Conservation (phyloP, 2,329 filamentous ascomycete genomes). For the Colletotrichum brevisporum region DNA sequence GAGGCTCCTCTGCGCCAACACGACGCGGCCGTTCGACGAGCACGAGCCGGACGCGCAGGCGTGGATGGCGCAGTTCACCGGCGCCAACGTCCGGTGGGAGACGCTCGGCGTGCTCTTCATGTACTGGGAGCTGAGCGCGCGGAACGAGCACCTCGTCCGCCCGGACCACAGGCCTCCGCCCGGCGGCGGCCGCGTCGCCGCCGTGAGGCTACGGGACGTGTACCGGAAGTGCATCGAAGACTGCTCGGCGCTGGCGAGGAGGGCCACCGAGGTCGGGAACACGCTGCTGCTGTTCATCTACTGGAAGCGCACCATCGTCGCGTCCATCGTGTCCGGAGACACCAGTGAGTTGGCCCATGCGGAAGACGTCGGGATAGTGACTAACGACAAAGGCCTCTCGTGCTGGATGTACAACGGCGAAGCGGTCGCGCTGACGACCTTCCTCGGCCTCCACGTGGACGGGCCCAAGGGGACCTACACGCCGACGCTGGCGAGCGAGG, state of each 20-base stretch:
- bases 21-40: constrained; percentile 32
- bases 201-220: constrained; percentile 40
- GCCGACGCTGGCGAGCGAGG: constrained; percentile 53
- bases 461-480: constrained; percentile 45
- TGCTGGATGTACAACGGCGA: constrained; percentile 56
- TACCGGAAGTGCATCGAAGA: constrained; percentile 50
- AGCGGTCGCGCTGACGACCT: constrained; percentile 52
- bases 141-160: constrained; percentile 10
- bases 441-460: constrained; percentile 52
- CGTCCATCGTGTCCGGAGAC: constrained; percentile 57
- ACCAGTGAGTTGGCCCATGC: constrained; percentile 49
- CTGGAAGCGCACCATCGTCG: constrained; percentile 51
- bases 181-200: neutral
- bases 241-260: constrained; percentile 51
- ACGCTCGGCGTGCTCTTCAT: constrained; percentile 37
- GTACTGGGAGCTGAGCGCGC: constrained; percentile 39
- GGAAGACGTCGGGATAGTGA: neutral
- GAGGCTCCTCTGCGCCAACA: constrained; percentile 46
- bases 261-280: constrained; percentile 48
- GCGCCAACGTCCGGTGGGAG: constrained; percentile 32
- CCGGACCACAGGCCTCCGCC: constrained; percentile 40
- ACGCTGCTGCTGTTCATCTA: constrained; percentile 55
- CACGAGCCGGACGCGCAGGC: constrained; percentile 28
- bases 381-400: constrained; percentile 47
- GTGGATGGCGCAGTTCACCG: constrained; percentile 35